phyloP scores from a whole-genome alignment of 768 basidiomycete genomes.

The Kockovaella imperatae region DNA sequence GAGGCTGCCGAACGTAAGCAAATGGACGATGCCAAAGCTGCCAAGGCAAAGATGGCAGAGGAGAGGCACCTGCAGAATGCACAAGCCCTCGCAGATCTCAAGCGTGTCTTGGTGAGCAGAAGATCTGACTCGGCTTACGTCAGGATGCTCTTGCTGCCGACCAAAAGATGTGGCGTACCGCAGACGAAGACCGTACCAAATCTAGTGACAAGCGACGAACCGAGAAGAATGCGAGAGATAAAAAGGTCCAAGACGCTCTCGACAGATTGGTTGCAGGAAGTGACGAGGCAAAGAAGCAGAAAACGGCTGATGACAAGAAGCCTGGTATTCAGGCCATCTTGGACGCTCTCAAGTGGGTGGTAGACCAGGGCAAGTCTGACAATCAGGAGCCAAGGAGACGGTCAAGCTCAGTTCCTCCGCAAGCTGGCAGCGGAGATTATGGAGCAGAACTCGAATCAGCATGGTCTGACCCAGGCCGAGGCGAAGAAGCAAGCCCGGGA shows the following conservation, averaged over 20 bases:
- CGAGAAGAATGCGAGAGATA: conserved; percentile 36
- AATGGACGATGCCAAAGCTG: conserved; percentile 27
- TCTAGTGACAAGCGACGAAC: conserved; percentile 35
- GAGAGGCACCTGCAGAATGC: conserved; percentile 37
- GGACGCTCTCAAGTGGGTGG: conserved; percentile 41
- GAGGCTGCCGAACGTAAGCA: conserved; percentile 34
- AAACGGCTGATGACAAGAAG: conserved; percentile 40
- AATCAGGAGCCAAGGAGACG: conserved; percentile 32
- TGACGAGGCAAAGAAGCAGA: conserved; percentile 41
- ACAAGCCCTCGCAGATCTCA: conserved; percentile 32
- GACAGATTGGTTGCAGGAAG: conserved; percentile 37
- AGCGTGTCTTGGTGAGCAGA: conserved; percentile 30
- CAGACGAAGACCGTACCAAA: conserved; percentile 27
- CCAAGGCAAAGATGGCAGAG: conserved; percentile 32
- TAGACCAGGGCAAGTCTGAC: not conserved
- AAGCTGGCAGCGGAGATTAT: conserved; percentile 39
- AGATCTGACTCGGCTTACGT: not conserved
- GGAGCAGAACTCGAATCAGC: conserved; percentile 44
- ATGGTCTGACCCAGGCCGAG: conserved; percentile 33
- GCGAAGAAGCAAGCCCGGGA: conserved; percentile 37
- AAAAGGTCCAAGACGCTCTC: conserved; percentile 42
- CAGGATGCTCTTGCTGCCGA: conserved; percentile 32
- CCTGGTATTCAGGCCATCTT: conserved; percentile 43
- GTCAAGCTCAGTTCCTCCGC: conserved; percentile 38
- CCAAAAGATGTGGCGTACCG: conserved; percentile 24